These are phyloP conservation scores for Cymodocea nodosa DNA, from an alignment of 116 monocot species.

Conservation along the genomic window DNA sequence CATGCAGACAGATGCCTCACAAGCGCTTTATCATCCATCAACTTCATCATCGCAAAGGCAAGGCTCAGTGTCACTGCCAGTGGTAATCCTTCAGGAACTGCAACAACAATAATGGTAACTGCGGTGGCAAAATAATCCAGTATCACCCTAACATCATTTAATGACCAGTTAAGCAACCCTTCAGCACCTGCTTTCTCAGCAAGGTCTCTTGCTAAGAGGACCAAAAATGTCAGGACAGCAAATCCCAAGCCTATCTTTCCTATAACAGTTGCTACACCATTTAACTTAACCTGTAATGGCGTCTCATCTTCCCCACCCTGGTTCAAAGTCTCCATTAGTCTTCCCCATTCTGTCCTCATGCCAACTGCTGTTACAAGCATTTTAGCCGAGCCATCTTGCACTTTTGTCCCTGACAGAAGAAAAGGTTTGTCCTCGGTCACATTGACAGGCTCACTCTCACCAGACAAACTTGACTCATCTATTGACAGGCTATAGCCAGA, in stretches of 20 bases:
- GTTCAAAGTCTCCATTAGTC: constrained; percentile 53
- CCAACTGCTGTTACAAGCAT: constrained; percentile 73
- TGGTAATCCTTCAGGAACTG: constrained; percentile 83
- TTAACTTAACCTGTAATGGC: constrained; percentile 69
- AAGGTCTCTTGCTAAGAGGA: constrained; percentile 36
- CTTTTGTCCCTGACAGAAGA: constrained; percentile 63
- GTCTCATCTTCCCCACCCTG: constrained; percentile 79
- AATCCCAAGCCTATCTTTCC: constrained; percentile 62
- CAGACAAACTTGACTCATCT: constrained; percentile 70
- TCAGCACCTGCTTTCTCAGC: constrained; percentile 20
- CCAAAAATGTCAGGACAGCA: constrained; percentile 52
- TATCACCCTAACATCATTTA: constrained; percentile 34
- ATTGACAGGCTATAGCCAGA: constrained; percentile 51
- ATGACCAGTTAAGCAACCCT: constrained; percentile 34
- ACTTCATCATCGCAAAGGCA: constrained; percentile 82
- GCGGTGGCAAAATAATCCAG: constrained; percentile 60
- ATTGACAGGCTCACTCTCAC: constrained; percentile 65
- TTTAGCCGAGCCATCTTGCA: constrained; percentile 68
- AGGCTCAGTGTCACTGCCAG: constrained; percentile 77
- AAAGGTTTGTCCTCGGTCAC: constrained; percentile 47
- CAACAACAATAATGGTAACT: constrained; percentile 76
- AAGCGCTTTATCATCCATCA: constrained; percentile 69
- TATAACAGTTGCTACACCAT: constrained; percentile 76
- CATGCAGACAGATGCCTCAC: constrained; percentile 75
- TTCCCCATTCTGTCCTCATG: constrained; percentile 74